A percentile compares a stretch with the other conserved stretches of the same genome.
Evolutionary conservation across 495 filamentous ascomycete species (phyloP).

Genomic region (Haplographium delicatum): DNA sequence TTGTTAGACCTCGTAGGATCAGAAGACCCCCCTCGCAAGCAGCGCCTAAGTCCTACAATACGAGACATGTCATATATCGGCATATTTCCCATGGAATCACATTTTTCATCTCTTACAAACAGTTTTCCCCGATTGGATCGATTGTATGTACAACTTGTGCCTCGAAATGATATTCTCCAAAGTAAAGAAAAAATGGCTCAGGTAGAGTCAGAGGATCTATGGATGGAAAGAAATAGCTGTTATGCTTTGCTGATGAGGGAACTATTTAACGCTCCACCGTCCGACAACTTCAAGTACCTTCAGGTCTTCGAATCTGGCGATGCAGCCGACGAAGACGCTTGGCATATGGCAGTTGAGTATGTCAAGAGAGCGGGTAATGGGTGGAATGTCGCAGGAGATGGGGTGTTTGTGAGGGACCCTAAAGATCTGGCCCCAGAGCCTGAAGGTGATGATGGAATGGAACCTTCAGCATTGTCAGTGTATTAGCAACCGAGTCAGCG

Average conservation of each 20-base stretch:
- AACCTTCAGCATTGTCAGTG: constrained; percentile 25
- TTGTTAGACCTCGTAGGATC: constrained; percentile 19
- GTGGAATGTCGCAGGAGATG: constrained; percentile 36
- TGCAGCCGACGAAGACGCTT: constrained; percentile 35
- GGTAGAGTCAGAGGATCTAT: constrained; percentile 32
- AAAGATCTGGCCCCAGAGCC: constrained; percentile 3
- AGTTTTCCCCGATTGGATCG: constrained; percentile 35
- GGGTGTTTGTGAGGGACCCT: constrained; percentile 31
- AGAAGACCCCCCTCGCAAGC: not conserved
- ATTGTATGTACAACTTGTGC: constrained; percentile 41
- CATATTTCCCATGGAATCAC: constrained; percentile 38
- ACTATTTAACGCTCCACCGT: constrained; percentile 25
- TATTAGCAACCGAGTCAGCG: not conserved
- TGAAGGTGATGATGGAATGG: constrained; percentile 22
- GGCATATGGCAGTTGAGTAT: constrained; percentile 37
- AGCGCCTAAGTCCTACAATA: constrained; percentile 28
- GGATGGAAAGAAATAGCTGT: constrained; percentile 40
- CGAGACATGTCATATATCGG: constrained; percentile 41
- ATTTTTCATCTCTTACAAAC: constrained; percentile 31
- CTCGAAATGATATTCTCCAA: constrained; percentile 32
- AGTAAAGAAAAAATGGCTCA: constrained; percentile 32
- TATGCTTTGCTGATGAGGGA: constrained; percentile 36
- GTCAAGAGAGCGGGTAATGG: constrained; percentile 27
- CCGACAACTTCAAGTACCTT: constrained; percentile 33
- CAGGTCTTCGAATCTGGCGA: constrained; percentile 41